A percentile compares a stretch with the other conserved stretches of the same genome.
Evolutionary conservation across 1,284 basidiomycete species (phyloP).

Genomic region (Apiotrichum sp.): DNA sequence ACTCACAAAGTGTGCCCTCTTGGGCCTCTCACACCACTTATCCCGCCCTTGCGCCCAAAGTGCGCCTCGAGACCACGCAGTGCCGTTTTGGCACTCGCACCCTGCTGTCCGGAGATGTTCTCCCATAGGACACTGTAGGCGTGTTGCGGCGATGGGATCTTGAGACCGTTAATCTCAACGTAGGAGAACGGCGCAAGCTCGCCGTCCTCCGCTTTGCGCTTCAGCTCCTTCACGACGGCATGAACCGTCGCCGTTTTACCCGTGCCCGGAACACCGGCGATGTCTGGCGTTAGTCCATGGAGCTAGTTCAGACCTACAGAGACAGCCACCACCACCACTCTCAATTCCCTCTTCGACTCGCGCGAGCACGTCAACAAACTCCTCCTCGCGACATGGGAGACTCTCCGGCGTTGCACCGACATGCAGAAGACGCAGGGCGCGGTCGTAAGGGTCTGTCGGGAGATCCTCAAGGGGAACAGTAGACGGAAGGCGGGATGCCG

Average conservation of each 20-base stretch:
- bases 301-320: constrained; percentile 59
- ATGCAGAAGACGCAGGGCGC: constrained; percentile 82
- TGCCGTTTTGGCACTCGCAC: constrained; percentile 49
- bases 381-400: constrained; percentile 82
- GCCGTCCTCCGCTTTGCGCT: constrained; percentile 71
- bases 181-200: constrained; percentile 91
- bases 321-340: constrained; percentile 87
- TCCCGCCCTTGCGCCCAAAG: constrained; percentile 32
- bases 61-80: constrained; percentile 45
- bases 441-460: constrained; percentile 68
- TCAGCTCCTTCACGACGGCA: constrained; percentile 79
- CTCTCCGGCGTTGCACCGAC: constrained; percentile 87
- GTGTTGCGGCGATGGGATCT: constrained; percentile 78
- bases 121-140: constrained; percentile 89
- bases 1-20: constrained; percentile 47
- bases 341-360: constrained; percentile 81
- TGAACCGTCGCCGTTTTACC: constrained; percentile 98
- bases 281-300: constrained; percentile 55
- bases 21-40: constrained; percentile 39
- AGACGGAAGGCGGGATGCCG: constrained; percentile 28
- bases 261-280: constrained; percentile 95
- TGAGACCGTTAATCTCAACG: constrained; percentile 96
- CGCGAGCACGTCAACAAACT: constrained; percentile 71
- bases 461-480: constrained; percentile 46
- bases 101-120: constrained; percentile 68